Base-by-base conservation (phyloP, 768 basidiomycete species). In the Hemileccinum rubropunctum region DNA sequence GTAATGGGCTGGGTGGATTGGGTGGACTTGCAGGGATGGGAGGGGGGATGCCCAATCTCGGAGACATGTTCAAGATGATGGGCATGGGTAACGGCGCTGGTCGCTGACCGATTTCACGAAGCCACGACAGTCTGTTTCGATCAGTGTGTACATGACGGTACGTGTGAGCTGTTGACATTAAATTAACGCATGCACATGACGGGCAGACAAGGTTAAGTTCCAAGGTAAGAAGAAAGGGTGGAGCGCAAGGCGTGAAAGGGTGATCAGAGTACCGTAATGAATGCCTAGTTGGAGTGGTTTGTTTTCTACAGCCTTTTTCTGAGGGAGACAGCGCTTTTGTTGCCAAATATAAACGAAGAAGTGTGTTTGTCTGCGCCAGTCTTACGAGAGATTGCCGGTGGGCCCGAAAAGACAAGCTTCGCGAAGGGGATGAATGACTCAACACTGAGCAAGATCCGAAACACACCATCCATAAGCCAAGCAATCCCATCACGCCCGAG, bases 41-140 rank as follows among this genome's bases (percentile, higher is more conserved):
- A 18, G 84, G 84, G n/a, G 81, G 82, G 3, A 80, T 84, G 79
- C 77, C 80, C 42, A 81, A 81, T 45, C 82, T 90, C 77, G 77
- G 71, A 18, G 88, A 91, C 56, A 86, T 91, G 84, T 74, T 89
- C 65, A 89, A 89, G 72, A 87, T 90, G 88, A 88, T 90, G 88
- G 86, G 86, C 8, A 86, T 87, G 85, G 84, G 84, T 49, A 78
- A 80, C 49, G 58, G 62, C 58, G 58, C 66, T 42, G 67, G 68
- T 53, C 67, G 66, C 56, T 70, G 54, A 56, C 34, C 32, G 47
- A 20, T 35, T 47, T 47, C 28, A 55, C 45, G 26, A 47, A 33
- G 47, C 6, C 45, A 45, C 43, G 47, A 53, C 20, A 15, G 39
- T 23, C 52, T 48, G 42, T 52, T 57, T 50, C 21, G 45, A 58